Evolutionary conservation across 2,329 filamentous ascomycete species (phyloP), one percentile per base, ranked within the genome.

Genomic region (Penicillium rolfsii): DNA sequence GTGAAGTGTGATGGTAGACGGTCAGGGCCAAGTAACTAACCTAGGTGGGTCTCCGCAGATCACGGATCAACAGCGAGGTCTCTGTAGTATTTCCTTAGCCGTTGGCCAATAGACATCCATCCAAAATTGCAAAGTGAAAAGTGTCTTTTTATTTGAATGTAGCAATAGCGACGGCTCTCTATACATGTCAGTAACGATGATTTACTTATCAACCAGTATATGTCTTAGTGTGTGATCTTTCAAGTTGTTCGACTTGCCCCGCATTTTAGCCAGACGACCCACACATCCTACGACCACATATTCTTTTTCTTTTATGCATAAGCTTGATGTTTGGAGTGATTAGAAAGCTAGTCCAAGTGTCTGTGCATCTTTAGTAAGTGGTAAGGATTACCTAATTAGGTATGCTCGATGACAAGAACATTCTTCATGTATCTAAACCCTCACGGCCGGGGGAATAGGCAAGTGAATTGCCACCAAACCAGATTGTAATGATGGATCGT

Each of bases 401-500:
- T 5, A 5, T 36, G 35, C 35, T 36, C 35, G 14, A 36, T 36
- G 35, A 36, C 35, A 14, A 14, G 12, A 14, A 16, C 35, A 36
- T 38, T 38, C 36, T 38, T 38, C 4, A 1, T 38, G 16, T 38
- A 38, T 16, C 12, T 36, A 38, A 16, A 36, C 5, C 16, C 36
- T 40, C 1, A 16, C 36, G 5, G 9, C 16, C 2, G 2, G 3
- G 16, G 36, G 36, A 38, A 16, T 38, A 16, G 4, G 30, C 6
- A 33, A 33, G 30, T 33, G 7, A 33, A 33, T 8, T 33, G 11
- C 30, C 30, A 33, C 5, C 9, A 11, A 22, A 26, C 24, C 43
- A 28, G 6, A 30, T 48, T 28, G 28, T 43, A 41, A 38, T 45
- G 38, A 55, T 36, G 38, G 43, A 54, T 58, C 30, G 57, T 54